Evolutionary conservation across 164 flowering plant species (phyloP), one percentile per base, ranked within the genome.

Genomic region (Kingdonia uniflora): DNA sequence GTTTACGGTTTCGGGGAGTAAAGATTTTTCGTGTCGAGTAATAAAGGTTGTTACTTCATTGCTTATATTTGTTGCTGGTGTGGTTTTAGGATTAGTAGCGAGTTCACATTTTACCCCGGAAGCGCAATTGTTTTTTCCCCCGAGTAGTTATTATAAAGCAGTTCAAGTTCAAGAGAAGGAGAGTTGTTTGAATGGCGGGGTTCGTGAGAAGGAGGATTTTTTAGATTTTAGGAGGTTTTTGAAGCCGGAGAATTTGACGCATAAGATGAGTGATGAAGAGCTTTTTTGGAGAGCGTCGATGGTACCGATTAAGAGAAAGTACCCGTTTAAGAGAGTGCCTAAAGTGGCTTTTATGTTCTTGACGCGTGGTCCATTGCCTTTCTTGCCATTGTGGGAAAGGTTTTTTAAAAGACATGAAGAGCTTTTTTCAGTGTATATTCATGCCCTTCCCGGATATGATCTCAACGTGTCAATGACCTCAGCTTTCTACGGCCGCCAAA

Each of bases 401-500:
- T 76, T 76, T 59, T 74, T 76, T 52, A 49, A 47, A 46, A 71
- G 80, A 42, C 73, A 71, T 39, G 69, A 73, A 60, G 52, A 54
- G 26, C 60, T 64, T 10, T 76, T 62, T 56, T 74, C 80, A 6
- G 56, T 76, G 23, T 76, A 76, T 50, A 55, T 76, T 39, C 80
- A 76, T 56, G 55, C 78, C 10, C 61, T 49, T 56, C 80, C 80
- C 8, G 66, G 70, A 1, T 71, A 68, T 58, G 19, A 49, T 49
- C 71, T 71, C 14, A 35, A 67, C 51, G 72, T 74, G 16, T 53
- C 68, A 7, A 38, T 54, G 43, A 35, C 60, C 15, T 76, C 80
- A n/a, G 74, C 65, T 37, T 74, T 76, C 65, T 69, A 66, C 57
- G 68, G 61, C 11, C 74, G 80, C 45, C 70, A 76, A 57, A 76